Evolutionary conservation across 495 filamentous ascomycete genomes (phyloP), one percentile per base, ranked within the genome.

Genomic region (Hyaloscypha variabilis): DNA sequence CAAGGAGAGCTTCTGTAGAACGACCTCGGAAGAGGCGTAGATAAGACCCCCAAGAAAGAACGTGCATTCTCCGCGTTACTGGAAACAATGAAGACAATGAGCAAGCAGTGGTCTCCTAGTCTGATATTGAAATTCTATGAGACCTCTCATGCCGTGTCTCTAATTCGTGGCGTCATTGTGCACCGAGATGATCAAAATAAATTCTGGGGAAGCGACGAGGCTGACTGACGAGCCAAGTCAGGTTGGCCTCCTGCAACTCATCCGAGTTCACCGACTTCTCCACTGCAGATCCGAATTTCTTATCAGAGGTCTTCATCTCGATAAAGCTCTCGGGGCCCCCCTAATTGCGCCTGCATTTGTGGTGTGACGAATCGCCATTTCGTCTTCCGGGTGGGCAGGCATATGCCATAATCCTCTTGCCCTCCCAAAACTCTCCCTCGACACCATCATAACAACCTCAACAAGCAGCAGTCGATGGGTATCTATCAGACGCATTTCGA

Each of bases 401-500:
- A 34, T 34, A 34, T 34, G 8, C 13, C 8, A 34, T 34, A 8
- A 34, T 34, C 31, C 31, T 34, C 13, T 13, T 34, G 31, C 31
- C 58, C n/a, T 28, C 28, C 34, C 21, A 2, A 53, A 31, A n/a
- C 21, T 24, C 30, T 24, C 19, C 39, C 19, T 46, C 39, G 10
- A 17, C 6, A 46, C n/a, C 17, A 46, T 46, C 39, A 46, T 4
- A 10, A 46, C 39, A 46, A 14, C 39, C 14, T 11, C 56, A 55
- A 59, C 21, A 25, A 56, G 29, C 58, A 58, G 55, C 52, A 63
- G 60, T 46, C 55, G 42, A 67, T 67, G 65, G 59, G 46, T 34
- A 56, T 63, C n/a, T 36, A 54, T 39, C 53, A 67, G 31, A 52
- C 49, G 19, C 39, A 52, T 29, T 54, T 29, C 31, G 17, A 42